Percentiles rank a stretch among this genome's conserved stretches.
These are phyloP conservation scores for Fusarium pseudoanthophilum DNA, from an alignment of 2,329 filamentous ascomycete genomes.

Conservation along the genomic window DNA sequence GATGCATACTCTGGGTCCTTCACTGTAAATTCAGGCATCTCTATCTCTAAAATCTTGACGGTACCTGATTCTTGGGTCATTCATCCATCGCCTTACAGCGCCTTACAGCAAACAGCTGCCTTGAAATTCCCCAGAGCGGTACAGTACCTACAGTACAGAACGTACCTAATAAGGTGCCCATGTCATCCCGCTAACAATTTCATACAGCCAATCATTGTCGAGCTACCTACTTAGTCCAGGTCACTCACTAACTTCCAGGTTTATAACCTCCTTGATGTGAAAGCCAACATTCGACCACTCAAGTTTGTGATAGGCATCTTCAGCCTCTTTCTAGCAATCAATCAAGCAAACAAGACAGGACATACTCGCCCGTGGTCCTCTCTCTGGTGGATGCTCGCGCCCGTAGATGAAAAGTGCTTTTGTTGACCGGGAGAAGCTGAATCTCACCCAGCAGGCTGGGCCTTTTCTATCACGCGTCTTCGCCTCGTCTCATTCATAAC, in stretches of 20 bases:
- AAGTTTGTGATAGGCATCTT: slow-evolving; percentile 17
- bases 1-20: not conserved
- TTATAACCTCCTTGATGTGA: slow-evolving; percentile 13
- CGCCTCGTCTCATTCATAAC: slow-evolving; percentile 34
- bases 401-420: slow-evolving; percentile 27
- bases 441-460: slow-evolving; percentile 39
- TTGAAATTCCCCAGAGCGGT: slow-evolving; percentile 13
- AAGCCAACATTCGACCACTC: slow-evolving; percentile 13
- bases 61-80: not conserved
- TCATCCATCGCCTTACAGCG: too few species aligned
- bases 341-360: slow-evolving; percentile 7
- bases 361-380: not conserved
- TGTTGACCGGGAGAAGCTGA: slow-evolving; percentile 4
- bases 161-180: not conserved
- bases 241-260: slow-evolving; percentile 5
- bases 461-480: slow-evolving; percentile 31
- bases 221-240: slow-evolving; percentile 7
- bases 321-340: slow-evolving; percentile 3
- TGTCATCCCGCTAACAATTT: slow-evolving; percentile 34
- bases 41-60: not conserved
- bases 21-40: not conserved
- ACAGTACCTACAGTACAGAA: not conserved
- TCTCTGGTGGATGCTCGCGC: not conserved
- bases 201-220: slow-evolving; percentile 20
- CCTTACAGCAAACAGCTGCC: not conserved